Evolutionary conservation across 2,329 filamentous ascomycete species (phyloP).

Genomic region (Trichoderma oligosporum): DNA sequence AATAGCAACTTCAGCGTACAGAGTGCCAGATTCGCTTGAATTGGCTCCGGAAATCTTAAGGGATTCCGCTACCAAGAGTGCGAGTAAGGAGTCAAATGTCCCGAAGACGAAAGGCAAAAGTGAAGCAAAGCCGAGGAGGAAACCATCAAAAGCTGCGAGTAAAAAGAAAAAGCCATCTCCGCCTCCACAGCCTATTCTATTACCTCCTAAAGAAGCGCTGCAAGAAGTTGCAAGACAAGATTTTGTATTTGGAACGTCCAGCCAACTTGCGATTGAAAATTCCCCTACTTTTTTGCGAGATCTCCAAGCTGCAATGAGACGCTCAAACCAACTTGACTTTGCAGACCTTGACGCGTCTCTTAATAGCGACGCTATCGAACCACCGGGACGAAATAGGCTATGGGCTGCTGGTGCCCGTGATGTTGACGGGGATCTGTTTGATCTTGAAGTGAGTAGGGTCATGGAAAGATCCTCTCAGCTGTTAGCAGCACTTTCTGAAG

Average conservation of each 20-base stretch:
- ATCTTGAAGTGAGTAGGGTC: constrained; percentile 60
- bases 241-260: constrained; percentile 81
- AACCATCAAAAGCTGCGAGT: constrained; percentile 32
- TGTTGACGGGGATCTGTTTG: constrained; percentile 59
- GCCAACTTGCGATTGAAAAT: constrained; percentile 71
- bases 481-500: constrained; percentile 23
- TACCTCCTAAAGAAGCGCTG: constrained; percentile 66
- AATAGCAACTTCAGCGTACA: constrained; percentile 69
- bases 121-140: constrained; percentile 35
- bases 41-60: constrained; percentile 28
- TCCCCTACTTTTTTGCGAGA: constrained; percentile 63
- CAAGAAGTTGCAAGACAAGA: constrained; percentile 65
- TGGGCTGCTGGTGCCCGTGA: constrained; percentile 72
- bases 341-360: constrained; percentile 39
- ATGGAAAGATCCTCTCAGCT: constrained; percentile 39
- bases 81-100: not conserved
- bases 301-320: constrained; percentile 57
- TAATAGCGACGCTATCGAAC: constrained; percentile 39
- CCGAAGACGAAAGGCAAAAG: constrained; percentile 27
- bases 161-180: constrained; percentile 42
- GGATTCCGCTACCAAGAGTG: constrained; percentile 46
- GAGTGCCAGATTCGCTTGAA: constrained; percentile 32
- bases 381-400: constrained; percentile 42
- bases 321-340: constrained; percentile 48
- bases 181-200: constrained; percentile 49